A percentile compares a stretch with the other conserved stretches of the same genome.
phyloP scores from a whole-genome alignment of 1,284 basidiomycete species.

The Boletellus deceptivus region DNA sequence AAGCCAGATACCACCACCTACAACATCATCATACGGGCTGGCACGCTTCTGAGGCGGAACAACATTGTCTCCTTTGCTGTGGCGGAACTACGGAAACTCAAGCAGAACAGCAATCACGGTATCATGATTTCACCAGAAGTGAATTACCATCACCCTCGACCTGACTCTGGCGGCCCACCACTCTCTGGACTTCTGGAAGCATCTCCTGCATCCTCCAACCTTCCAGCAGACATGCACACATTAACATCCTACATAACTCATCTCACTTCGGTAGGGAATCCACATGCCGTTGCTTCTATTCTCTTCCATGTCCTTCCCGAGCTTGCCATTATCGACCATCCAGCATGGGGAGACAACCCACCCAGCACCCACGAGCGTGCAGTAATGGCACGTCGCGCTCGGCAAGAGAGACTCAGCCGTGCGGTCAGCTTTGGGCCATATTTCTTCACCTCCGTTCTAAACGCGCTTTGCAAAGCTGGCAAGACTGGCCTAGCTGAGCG shows the following conservation, averaged over 20 bases:
- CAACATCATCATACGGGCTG: slow-evolving; percentile 57
- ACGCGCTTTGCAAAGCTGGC: slow-evolving; percentile 58
- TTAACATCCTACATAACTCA: slow-evolving; percentile 54
- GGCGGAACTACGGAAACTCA: slow-evolving; percentile 28
- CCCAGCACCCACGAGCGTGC: slow-evolving; percentile 22
- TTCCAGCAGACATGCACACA: slow-evolving; percentile 41
- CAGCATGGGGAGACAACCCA: slow-evolving; percentile 33
- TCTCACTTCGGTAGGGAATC: slow-evolving; percentile 50
- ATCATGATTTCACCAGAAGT: slow-evolving; percentile 18
- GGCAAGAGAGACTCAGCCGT: slow-evolving; percentile 37
- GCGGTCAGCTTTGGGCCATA: slow-evolving; percentile 54
- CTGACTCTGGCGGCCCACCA: background rate
- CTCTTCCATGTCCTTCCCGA: slow-evolving; percentile 58
- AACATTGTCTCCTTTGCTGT: slow-evolving; percentile 41
- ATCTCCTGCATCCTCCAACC: slow-evolving; percentile 10
- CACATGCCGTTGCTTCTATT: slow-evolving; percentile 41
- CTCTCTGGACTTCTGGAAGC: slow-evolving; percentile 16
- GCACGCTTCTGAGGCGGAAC: slow-evolving; percentile 49
- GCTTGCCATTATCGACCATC: slow-evolving; percentile 41
- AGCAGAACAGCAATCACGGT: slow-evolving; percentile 23
- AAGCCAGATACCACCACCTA: slow-evolving; percentile 49
- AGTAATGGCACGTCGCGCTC: slow-evolving; percentile 20
- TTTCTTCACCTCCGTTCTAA: slow-evolving; percentile 57
- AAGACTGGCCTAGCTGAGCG: slow-evolving; percentile 56
- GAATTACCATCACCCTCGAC: background rate